Conservation (phyloP, 2,329 filamentous ascomycete species). For the Fusarium nanum region DNA sequence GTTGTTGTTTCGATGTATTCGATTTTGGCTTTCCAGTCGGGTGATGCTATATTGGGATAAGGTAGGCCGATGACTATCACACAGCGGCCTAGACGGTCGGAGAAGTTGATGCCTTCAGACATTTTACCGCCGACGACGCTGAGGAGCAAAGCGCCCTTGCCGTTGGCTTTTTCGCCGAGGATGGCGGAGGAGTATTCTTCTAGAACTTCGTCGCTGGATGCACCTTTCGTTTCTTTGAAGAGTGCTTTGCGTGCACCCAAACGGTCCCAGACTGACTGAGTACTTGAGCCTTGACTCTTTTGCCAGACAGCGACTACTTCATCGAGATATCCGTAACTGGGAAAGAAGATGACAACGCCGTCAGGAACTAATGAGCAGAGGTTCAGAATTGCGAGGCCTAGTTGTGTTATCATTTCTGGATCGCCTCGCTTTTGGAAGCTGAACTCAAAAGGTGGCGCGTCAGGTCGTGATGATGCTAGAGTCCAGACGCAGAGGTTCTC, state of each 20-base stretch:
- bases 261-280: conserved; percentile 67
- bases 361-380: conserved; percentile 82
- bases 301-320: conserved; percentile 76
- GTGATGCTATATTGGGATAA: conserved; percentile 88
- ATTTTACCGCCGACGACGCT: conserved; percentile 95
- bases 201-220: conserved; percentile 76
- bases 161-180: conserved; percentile 53
- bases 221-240: conserved; percentile 68
- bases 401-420: conserved; percentile 75
- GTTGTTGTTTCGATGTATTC: conserved; percentile 81
- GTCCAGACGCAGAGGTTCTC: conserved; percentile 84
- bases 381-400: conserved; percentile 79
- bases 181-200: conserved; percentile 78
- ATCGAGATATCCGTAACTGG: conserved; percentile 91
- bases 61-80: conserved; percentile 93
- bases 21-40: conserved; percentile 93
- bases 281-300: conserved; percentile 43
- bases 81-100: conserved; percentile 86
- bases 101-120: conserved; percentile 98
- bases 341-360: conserved; percentile 94
- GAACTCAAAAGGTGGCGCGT: conserved; percentile 77
- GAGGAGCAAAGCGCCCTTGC: conserved; percentile 79
- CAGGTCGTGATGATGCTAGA: conserved; percentile 61
- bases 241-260: conserved; percentile 70
- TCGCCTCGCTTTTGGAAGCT: conserved; percentile 82